Conservation (phyloP, 2,329 filamentous ascomycete species). For the Dactylonectria macrodidyma region DNA sequence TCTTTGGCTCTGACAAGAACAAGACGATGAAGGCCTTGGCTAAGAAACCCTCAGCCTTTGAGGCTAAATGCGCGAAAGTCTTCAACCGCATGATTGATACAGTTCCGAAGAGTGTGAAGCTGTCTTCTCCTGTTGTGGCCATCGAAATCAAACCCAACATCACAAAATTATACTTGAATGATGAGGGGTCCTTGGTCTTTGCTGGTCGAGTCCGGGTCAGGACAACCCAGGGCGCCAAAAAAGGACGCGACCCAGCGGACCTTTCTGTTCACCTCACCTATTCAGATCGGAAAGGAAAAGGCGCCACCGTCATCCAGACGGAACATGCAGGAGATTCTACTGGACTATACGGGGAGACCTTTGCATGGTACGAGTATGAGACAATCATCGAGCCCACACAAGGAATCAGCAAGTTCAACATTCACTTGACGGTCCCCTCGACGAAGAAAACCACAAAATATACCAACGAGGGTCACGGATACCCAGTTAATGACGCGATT, state of each 20-base stretch:
- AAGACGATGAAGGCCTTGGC: conserved; percentile 59
- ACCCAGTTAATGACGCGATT: conserved; percentile 47
- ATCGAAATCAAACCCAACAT: conserved; percentile 54
- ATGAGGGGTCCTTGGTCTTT: conserved; percentile 43
- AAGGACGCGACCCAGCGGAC: conserved; percentile 40
- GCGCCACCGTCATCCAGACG: conserved; percentile 6
- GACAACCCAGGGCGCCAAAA: conserved; percentile 24
- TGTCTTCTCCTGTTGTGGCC: conserved; percentile 48
- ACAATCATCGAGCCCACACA: conserved; percentile 40
- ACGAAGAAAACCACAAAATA: conserved; percentile 42
- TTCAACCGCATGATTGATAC: conserved; percentile 55
- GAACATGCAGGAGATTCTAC: conserved; percentile 33
- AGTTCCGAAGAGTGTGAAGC: conserved; percentile 48
- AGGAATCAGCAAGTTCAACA: conserved; percentile 51
- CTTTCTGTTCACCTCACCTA: conserved; percentile 43
- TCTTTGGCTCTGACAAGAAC: conserved; percentile 62
- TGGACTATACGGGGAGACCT: conserved; percentile 46
- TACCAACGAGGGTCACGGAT: conserved; percentile 48
- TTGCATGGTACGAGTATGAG: conserved; percentile 51
- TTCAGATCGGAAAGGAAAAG: conserved; percentile 29
- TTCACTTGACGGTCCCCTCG: conserved; percentile 44
- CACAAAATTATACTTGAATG: conserved; percentile 45
- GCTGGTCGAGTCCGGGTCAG: conserved; percentile 47
- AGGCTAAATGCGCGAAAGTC: conserved; percentile 49
- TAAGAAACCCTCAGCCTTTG: conserved; percentile 53